Evolutionary conservation across 148 eudicot species (phyloP), one percentile per base, ranked within the genome.

Genomic region (Fagopyrum esculentum): DNA sequence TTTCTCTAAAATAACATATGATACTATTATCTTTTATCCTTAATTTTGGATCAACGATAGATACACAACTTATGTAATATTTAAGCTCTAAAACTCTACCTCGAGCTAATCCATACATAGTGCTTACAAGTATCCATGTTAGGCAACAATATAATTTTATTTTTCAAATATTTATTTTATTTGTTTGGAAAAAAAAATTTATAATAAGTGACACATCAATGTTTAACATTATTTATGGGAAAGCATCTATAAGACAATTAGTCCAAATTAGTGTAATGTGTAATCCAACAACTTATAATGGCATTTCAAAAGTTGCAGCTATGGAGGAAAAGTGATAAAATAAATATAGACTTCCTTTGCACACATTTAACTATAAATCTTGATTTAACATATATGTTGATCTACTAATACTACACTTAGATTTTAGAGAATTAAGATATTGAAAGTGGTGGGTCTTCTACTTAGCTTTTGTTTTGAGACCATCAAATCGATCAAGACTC

Each of bases 211-310:
- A 35, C 40, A 35, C 3, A 35, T 35, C 40, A 35, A 1, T 35
- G 40, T 35, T 35, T 0, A 35, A 35, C 2, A 35, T 0, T 35
- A 35, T 35, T 35, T 35, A 35, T 35, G 40, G 40, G 40, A 35
- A 35, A 35, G 40, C 40, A 35, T 35, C 40, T 35, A 35, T 35
- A 35, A 35, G 8, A 5, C 29, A 16, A 57, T 57, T 57, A 26
- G 63, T 57, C 63, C 30, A 57, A 29, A 19, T 57, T 26, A 57
- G 63, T 57, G 63, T 19, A 57, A 57, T 19, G 63, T 57, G 63
- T 19, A 57, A 57, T 19, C 30, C 63, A 57, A 17, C 30, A 57
- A 17, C 7, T 17, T 17, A n/a, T 0, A 57, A 57, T 22, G 6
- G 63, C 5, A 57, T 19, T 57, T 57, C 63, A 57, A 57, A 57